Evolutionary conservation across 2,329 filamentous ascomycete species (phyloP).

Genomic region (Penicillium sclerotigenum): DNA sequence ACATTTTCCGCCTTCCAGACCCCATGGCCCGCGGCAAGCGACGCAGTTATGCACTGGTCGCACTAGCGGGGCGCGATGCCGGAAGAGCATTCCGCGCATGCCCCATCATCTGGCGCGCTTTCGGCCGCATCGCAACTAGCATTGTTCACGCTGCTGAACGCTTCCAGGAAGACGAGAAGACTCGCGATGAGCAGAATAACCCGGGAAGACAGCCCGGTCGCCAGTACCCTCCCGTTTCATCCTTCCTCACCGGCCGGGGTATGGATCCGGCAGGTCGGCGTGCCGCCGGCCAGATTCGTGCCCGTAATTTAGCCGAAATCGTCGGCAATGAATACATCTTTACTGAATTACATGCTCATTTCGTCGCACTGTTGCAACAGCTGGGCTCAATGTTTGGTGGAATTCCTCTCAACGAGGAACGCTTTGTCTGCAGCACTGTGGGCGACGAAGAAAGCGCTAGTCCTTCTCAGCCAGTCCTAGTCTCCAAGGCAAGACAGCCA

Average conservation of each 20-base stretch:
- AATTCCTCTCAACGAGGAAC: constrained; percentile 42
- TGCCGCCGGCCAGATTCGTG: constrained; percentile 53
- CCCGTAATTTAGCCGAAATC: constrained; percentile 57
- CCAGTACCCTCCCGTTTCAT: constrained; percentile 55
- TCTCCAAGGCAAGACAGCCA: constrained; percentile 19
- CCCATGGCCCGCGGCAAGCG: constrained; percentile 56
- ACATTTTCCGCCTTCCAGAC: constrained; percentile 58
- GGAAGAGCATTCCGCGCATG: constrained; percentile 47
- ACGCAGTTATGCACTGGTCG: constrained; percentile 57
- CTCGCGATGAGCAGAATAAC: constrained; percentile 39
- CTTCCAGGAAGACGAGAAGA: constrained; percentile 45
- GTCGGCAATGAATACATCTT: constrained; percentile 59
- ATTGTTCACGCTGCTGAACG: constrained; percentile 49
- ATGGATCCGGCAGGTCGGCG: constrained; percentile 55
- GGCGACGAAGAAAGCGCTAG: constrained; percentile 27
- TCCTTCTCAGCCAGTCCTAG: constrained; percentile 25
- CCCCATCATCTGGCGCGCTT: constrained; percentile 52
- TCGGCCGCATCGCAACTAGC: constrained; percentile 52
- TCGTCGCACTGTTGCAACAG: constrained; percentile 50
- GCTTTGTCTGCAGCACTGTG: constrained; percentile 41
- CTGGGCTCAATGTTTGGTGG: constrained; percentile 48
- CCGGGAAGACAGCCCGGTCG: constrained; percentile 29
- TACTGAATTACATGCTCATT: constrained; percentile 55
- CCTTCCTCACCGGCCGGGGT: constrained; percentile 56
- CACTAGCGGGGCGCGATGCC: constrained; percentile 54